Conservation (phyloP, 352 stramenopile genomes). For the Pythium aristosporum region DNA sequence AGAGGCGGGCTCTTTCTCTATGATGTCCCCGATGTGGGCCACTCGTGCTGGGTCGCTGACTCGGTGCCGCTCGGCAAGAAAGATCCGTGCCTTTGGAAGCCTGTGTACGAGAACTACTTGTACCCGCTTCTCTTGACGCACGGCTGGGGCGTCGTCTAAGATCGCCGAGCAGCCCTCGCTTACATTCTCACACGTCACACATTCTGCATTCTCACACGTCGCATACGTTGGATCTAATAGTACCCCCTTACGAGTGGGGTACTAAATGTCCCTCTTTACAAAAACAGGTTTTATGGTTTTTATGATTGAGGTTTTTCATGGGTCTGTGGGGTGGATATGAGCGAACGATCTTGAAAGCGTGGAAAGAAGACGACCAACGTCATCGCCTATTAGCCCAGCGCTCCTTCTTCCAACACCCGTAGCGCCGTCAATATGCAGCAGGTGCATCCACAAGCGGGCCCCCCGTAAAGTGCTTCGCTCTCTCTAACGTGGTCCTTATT, state of each 20-base stretch:
- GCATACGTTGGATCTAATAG: background rate
- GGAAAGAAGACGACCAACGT: constrained; percentile 9
- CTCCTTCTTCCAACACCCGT: background rate
- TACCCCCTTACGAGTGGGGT: background rate
- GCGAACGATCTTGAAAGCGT: constrained; percentile 18
- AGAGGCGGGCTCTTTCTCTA: constrained; percentile 28
- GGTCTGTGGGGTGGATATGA: constrained; percentile 17
- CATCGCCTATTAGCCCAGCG: background rate
- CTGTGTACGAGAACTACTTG: constrained; percentile 40
- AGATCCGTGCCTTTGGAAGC: constrained; percentile 31
- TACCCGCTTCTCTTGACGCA: background rate
- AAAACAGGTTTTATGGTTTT: constrained; percentile 1
- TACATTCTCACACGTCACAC: background rate
- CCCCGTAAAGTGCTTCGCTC: background rate
- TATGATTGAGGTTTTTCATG: background rate
- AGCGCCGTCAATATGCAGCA: constrained; percentile 16
- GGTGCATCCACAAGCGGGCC: background rate
- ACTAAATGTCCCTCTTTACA: background rate
- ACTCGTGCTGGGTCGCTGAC: constrained; percentile 38
- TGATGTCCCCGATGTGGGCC: constrained; percentile 23
- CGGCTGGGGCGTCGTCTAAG: background rate
- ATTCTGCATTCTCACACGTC: constrained; percentile 3
- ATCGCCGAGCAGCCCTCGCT: background rate
- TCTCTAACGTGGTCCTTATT: constrained; percentile 5
- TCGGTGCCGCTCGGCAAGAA: background rate